Evolutionary conservation across 2,329 filamentous ascomycete species (phyloP).

Genomic region (Arthrinium puccinioides): DNA sequence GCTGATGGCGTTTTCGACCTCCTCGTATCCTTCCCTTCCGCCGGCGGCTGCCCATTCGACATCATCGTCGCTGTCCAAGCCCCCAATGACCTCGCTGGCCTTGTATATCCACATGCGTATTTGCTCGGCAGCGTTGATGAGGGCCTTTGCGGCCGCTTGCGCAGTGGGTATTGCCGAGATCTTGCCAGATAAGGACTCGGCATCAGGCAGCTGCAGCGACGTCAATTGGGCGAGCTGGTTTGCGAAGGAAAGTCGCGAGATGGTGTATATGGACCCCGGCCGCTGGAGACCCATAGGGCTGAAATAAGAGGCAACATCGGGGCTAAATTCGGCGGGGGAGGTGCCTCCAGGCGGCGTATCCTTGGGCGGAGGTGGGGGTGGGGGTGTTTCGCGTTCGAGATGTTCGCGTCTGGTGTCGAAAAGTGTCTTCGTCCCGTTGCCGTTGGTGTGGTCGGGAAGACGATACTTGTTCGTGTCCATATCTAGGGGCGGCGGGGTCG

Average conservation of each 20-base stretch:
- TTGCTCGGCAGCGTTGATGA: constrained; percentile 83
- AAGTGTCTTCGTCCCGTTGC: constrained; percentile 59
- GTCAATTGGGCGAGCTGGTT: constrained; percentile 90
- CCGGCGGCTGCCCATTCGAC: constrained; percentile 94
- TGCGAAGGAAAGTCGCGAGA: constrained; percentile 86
- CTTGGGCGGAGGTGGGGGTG: constrained; percentile 42
- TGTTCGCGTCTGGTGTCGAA: constrained; percentile 51
- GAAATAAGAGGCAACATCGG: constrained; percentile 55
- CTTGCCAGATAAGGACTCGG: constrained; percentile 72
- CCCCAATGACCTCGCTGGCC: constrained; percentile 79
- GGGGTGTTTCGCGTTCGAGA: constrained; percentile 41
- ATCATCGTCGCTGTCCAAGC: constrained; percentile 90
- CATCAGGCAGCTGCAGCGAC: constrained; percentile 80
- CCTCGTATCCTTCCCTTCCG: constrained; percentile 71
- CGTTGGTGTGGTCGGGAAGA: constrained; percentile 61
- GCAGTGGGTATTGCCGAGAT: constrained; percentile 82
- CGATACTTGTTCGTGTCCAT: constrained; percentile 72
- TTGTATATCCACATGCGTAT: constrained; percentile 93
- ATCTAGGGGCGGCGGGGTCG: constrained; percentile 40
- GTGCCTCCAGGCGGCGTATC: constrained; percentile 39
- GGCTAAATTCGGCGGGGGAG: constrained; percentile 34
- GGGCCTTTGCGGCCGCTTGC: constrained; percentile 71
- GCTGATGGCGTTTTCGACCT: constrained; percentile 66
- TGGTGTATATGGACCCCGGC: constrained; percentile 84
- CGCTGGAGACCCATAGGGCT: constrained; percentile 59